phyloP scores from a whole-genome alignment of 805 yeast genomes.

The Saturnispora hagleri region DNA sequence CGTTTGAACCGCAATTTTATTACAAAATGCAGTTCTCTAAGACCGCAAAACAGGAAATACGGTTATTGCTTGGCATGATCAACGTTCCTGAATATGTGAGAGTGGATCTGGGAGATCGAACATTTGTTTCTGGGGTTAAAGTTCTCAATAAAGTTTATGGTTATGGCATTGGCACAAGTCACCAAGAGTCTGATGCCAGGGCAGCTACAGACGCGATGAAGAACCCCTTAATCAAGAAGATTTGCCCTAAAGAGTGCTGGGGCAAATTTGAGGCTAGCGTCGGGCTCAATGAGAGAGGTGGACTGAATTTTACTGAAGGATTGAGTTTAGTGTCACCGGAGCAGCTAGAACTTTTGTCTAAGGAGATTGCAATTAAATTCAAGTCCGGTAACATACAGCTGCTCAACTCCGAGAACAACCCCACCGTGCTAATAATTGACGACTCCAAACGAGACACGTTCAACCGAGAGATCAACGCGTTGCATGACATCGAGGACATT shows the following conservation, averaged over 20 bases:
- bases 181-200: conserved; percentile 66
- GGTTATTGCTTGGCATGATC: conserved; percentile 41
- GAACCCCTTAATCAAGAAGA: conserved; percentile 11
- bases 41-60: conserved; percentile 48
- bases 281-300: conserved; percentile 11
- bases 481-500: background rate
- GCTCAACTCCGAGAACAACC: conserved; percentile 11
- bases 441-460: conserved; percentile 2
- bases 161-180: conserved; percentile 55
- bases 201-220: conserved; percentile 68
- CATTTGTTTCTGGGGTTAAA: conserved; percentile 41
- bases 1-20: conserved; percentile 12
- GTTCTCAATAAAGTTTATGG: conserved; percentile 62
- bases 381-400: conserved; percentile 8
- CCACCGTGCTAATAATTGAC: conserved; percentile 5
- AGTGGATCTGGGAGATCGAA: conserved; percentile 22
- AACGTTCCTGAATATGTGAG: conserved; percentile 41
- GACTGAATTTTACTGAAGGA: conserved; percentile 10
- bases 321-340: background rate
- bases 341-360: conserved; percentile 6
- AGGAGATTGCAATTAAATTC: conserved; percentile 9
- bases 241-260: conserved; percentile 12
- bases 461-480: background rate
- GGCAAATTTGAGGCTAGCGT: conserved; percentile 9
- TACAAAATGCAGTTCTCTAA: conserved; percentile 13